Evolutionary conservation across 169 alveolate genomes (phyloP).

Genomic region (Prorocentrum cordatum): DNA sequence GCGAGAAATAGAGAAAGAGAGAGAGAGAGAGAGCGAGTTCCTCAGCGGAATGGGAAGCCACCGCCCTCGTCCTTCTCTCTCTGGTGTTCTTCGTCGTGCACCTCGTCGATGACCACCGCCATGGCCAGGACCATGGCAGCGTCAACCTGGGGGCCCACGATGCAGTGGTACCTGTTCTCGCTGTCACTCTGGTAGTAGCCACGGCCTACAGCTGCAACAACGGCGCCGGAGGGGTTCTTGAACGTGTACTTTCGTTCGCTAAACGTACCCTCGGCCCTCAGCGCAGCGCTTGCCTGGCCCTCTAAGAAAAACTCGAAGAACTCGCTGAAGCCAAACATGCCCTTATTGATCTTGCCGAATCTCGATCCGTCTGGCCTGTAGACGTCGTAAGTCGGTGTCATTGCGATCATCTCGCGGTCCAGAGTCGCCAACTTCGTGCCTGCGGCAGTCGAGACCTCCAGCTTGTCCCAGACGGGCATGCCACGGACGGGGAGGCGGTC

Average conservation of each 20-base stretch:
- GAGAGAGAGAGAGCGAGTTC: too few species aligned
- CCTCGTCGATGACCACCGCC: conserved; percentile 46
- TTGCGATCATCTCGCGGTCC: conserved; percentile 58
- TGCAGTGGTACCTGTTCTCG: conserved; percentile 41
- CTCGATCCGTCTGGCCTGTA: not conserved
- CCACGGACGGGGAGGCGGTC: conserved; percentile 28
- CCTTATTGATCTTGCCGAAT: conserved; percentile 24
- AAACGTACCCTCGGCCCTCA: conserved; percentile 14
- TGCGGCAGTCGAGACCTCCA: not conserved
- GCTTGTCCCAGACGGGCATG: conserved; percentile 44
- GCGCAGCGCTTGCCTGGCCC: not conserved
- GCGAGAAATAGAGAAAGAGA: too few species aligned
- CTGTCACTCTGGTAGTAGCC: conserved; percentile 49
- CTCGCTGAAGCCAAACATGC: conserved; percentile 38
- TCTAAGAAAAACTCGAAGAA: conserved; percentile 38
- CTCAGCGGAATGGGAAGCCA: too few species aligned
- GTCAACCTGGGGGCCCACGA: conserved; percentile 43
- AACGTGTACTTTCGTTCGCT: not conserved
- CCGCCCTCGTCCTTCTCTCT: too few species aligned
- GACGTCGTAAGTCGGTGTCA: conserved; percentile 53
- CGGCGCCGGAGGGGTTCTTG: conserved; percentile 40
- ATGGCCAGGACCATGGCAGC: conserved; percentile 59
- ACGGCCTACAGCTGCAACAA: conserved; percentile 36
- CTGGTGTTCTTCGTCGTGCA: too few species aligned
- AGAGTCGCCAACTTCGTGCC: not conserved